Conservation (phyloP, 2,329 filamentous ascomycete species). For the Fusarium austroafricanum region DNA sequence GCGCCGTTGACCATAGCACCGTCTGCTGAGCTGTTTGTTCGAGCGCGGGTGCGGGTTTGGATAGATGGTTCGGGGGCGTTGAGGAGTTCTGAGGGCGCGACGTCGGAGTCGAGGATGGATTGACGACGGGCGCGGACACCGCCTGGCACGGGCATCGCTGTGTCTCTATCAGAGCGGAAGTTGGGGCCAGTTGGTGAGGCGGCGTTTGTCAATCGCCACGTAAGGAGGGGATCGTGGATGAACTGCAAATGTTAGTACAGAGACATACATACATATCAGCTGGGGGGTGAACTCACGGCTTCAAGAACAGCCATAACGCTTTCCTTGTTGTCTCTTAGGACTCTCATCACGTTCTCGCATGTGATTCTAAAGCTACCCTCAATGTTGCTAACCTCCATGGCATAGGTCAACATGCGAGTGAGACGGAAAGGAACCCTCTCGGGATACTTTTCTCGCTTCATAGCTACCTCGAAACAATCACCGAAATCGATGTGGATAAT, state of each 20-base stretch:
- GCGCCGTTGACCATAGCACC: conserved; percentile 50
- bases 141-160: conserved; percentile 61
- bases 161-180: conserved; percentile 71
- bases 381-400: conserved; percentile 99
- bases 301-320: conserved; percentile 98
- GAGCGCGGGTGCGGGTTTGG: conserved; percentile 62
- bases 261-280: not conserved
- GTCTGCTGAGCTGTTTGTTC: conserved; percentile 68
- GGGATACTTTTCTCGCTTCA: conserved; percentile 99
- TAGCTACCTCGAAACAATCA: conserved; percentile 99
- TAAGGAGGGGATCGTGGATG: conserved; percentile 98
- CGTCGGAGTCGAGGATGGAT: conserved; percentile 75
- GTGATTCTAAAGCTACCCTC: conserved; percentile 98
- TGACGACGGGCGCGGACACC: conserved; percentile 69
- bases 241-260: conserved; percentile 68
- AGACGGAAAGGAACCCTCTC: conserved; percentile 97
- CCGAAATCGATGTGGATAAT: conserved; percentile 99
- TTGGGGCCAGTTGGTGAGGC: conserved; percentile 74
- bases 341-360: conserved; percentile 98
- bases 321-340: conserved; percentile 96
- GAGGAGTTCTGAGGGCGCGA: conserved; percentile 69
- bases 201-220: conserved; percentile 84
- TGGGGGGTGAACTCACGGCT: conserved; percentile 74
- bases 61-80: conserved; percentile 61
- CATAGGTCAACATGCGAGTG: conserved; percentile 98